A percentile compares a stretch with the other conserved stretches of the same genome.
Conservation (phyloP, 768 basidiomycete species). For the Phlebiopsis flavidoalba region DNA sequence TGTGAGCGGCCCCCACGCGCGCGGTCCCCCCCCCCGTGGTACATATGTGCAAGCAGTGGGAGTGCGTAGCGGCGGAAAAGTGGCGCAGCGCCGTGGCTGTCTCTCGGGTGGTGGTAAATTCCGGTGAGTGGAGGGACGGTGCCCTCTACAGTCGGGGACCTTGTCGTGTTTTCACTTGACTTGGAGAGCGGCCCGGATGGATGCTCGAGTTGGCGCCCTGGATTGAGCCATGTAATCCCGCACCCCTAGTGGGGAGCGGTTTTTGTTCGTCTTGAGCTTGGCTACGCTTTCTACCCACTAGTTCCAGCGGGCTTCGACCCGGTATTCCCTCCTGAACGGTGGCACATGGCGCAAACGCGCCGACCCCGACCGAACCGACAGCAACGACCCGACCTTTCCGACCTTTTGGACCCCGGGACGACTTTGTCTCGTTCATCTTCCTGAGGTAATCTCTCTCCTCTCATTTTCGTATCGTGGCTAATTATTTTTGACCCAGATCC, state of each 20-base stretch:
- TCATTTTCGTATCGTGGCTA: too few relatives aligned
- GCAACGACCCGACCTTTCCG: too few relatives aligned
- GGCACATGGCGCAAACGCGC: too few relatives aligned
- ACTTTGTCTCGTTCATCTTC: not conserved
- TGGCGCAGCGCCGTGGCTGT: not conserved
- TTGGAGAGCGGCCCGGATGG: too few relatives aligned
- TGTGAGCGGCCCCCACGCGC: not conserved
- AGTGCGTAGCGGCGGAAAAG: not conserved
- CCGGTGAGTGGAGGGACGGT: not conserved
- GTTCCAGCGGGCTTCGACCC: not conserved
- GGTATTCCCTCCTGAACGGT: too few relatives aligned
- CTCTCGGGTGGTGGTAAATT: not conserved
- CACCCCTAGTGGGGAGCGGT: not conserved
- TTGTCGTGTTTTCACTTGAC: not conserved
- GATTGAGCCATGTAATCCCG: too few relatives aligned
- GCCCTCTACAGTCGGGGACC: not conserved
- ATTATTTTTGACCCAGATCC: too few relatives aligned
- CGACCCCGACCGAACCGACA: too few relatives aligned
- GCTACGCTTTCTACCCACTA: not conserved
- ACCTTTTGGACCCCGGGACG: not conserved
- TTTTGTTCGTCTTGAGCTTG: not conserved
- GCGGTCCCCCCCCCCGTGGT: too few relatives aligned
- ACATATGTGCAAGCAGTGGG: too few relatives aligned
- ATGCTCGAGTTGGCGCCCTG: too few relatives aligned
- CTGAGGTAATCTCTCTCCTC: not conserved